Conservation (phyloP, 805 yeast species). For the Zygosaccharomyces gambellarensis region DNA sequence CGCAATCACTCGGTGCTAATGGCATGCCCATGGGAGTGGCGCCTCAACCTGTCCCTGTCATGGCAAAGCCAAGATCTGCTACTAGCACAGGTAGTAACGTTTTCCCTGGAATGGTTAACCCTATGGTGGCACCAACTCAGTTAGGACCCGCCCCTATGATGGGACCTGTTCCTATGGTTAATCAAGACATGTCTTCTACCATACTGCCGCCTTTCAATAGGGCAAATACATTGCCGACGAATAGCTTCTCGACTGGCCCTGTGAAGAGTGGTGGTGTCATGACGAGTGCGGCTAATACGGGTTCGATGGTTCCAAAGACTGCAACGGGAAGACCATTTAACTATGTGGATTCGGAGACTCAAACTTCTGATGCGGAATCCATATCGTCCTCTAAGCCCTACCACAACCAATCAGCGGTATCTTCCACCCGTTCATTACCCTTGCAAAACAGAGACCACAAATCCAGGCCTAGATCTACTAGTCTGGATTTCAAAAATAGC, state of each 20-base stretch:
- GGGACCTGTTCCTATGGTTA: neutral
- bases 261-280: conserved; percentile 9
- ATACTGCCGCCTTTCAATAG: conserved; percentile 1
- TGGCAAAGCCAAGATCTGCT: conserved; percentile 6
- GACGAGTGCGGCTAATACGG: conserved; percentile 9
- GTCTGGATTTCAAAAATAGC: conserved; percentile 1
- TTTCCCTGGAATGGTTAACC: neutral
- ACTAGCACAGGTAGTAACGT: conserved; percentile 3
- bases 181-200: neutral
- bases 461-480: conserved; percentile 5
- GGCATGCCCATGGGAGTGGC: conserved; percentile 5
- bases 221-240: neutral
- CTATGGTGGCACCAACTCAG: neutral
- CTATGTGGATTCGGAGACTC: conserved; percentile 20
- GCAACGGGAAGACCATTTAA: conserved; percentile 6
- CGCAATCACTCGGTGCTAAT: conserved; percentile 5
- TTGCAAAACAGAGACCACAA: neutral
- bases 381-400: neutral
- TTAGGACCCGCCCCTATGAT: neutral
- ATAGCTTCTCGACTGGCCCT: conserved; percentile 6
- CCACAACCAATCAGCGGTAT: neutral
- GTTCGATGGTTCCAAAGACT: conserved; percentile 8
- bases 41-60: conserved; percentile 8
- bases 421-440: conserved; percentile 5
- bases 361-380: conserved; percentile 13